Percentiles rank a stretch among this genome's conserved stretches.
Evolutionary conservation across 2,329 filamentous ascomycete species (phyloP).

Genomic region (Madurella mycetomatis): DNA sequence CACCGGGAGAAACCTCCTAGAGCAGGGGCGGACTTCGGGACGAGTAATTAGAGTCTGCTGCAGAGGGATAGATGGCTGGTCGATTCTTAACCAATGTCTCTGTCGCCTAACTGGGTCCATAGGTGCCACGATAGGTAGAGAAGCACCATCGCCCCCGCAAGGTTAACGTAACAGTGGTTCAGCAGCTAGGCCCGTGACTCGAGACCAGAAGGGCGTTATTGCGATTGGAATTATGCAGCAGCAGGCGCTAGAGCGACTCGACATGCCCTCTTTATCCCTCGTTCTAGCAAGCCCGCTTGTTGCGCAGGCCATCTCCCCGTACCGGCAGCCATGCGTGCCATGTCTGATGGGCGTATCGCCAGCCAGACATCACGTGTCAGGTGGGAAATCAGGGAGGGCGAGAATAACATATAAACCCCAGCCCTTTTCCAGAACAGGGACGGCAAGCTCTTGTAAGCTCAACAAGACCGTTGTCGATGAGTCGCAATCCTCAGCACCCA

Average conservation of each 20-base stretch:
- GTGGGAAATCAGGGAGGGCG: not conserved
- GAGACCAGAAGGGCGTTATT: conserved; percentile 6
- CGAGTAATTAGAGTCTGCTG: not conserved
- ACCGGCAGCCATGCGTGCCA: not conserved
- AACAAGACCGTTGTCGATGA: conserved; percentile 4
- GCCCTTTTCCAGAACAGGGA: not conserved
- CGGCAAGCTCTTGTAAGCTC: not conserved
- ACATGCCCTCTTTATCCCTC: conserved; percentile 12
- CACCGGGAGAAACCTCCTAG: not conserved
- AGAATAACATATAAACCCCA: conserved; percentile 11
- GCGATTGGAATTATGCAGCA: conserved; percentile 11
- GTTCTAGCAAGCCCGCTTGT: not conserved
- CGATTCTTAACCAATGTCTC: not conserved
- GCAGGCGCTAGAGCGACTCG: conserved; percentile 3
- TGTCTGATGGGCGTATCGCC: not conserved
- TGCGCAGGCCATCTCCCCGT: conserved; percentile 1
- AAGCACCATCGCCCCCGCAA: conserved; percentile 1
- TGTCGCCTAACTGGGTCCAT: not conserved
- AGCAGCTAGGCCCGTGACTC: not conserved
- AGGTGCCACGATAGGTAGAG: conserved; percentile 3
- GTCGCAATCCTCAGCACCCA: not conserved
- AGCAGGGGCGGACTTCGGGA: not conserved
- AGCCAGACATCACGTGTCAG: not conserved
- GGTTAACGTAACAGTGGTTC: not conserved
- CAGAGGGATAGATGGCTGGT: not conserved